phyloP scores from a whole-genome alignment of 305 asterid genomes.

The Ilex paraguariensis region DNA sequence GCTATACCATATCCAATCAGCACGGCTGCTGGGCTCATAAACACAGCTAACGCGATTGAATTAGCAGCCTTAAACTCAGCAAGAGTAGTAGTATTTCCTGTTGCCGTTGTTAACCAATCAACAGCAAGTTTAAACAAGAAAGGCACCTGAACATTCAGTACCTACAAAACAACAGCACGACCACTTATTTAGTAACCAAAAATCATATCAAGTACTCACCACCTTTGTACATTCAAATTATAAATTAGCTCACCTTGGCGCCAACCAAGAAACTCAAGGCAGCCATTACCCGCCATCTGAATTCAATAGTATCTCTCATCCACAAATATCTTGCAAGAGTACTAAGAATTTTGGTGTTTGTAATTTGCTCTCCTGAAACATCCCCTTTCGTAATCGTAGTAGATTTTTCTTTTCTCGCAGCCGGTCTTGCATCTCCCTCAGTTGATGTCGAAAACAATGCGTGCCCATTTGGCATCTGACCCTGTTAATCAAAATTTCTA shows the following conservation, averaged over 20 bases:
- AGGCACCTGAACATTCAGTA: slow-evolving; percentile 94
- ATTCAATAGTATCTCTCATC: slow-evolving; percentile 89
- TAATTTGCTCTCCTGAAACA: slow-evolving; percentile 40
- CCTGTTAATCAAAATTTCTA: slow-evolving; percentile 29
- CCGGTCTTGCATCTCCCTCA: slow-evolving; percentile 23
- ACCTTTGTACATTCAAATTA: neutral
- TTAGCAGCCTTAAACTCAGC: slow-evolving; percentile 81
- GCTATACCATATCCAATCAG: slow-evolving; percentile 94
- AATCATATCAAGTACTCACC: neutral
- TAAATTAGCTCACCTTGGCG: slow-evolving; percentile 55
- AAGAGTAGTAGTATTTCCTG: slow-evolving; percentile 71
- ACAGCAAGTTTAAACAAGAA: slow-evolving; percentile 93
- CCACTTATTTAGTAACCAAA: slow-evolving; percentile 1
- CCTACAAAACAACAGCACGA: slow-evolving; percentile 41
- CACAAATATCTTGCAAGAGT: slow-evolving; percentile 77
- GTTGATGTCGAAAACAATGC: slow-evolving; percentile 58
- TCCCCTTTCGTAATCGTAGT: slow-evolving; percentile 24
- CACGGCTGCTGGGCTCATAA: slow-evolving; percentile 87
- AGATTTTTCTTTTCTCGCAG: slow-evolving; percentile 37
- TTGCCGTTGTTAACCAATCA: slow-evolving; percentile 75
- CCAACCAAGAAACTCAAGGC: slow-evolving; percentile 82
- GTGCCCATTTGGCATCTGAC: slow-evolving; percentile 40
- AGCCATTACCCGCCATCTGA: slow-evolving; percentile 71
- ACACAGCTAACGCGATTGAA: slow-evolving; percentile 67
- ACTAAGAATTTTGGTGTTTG: slow-evolving; percentile 51